A percentile compares a stretch with the other conserved stretches of the same genome.
phyloP scores from a whole-genome alignment of 352 stramenopile genomes.

The Phytophthora vignae region DNA sequence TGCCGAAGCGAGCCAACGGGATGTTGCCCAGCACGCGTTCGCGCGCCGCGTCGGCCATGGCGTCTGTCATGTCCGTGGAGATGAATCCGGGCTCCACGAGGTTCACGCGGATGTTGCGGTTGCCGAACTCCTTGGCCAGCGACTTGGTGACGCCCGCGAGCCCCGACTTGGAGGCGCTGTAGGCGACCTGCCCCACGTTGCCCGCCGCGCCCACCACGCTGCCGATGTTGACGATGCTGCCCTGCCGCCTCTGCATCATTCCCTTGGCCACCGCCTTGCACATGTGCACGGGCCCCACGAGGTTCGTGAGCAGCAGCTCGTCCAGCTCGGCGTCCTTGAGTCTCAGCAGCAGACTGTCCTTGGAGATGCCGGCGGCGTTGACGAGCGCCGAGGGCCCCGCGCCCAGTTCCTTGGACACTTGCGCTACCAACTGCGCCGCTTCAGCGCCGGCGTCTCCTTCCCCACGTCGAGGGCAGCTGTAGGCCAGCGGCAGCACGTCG shows the following conservation, averaged over 20 bases:
- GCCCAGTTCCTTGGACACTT: constrained; percentile 52
- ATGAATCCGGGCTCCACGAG: constrained; percentile 90
- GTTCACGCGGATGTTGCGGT: constrained; percentile 88
- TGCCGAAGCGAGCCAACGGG: constrained; percentile 67
- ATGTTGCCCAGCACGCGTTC: constrained; percentile 61
- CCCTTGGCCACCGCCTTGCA: constrained; percentile 75
- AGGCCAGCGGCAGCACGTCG: constrained; percentile 64
- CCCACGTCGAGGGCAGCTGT: constrained; percentile 53
- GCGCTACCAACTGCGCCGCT: constrained; percentile 48
- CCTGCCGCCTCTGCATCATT: constrained; percentile 80
- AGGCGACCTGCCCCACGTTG: constrained; percentile 83
- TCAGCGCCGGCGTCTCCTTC: constrained; percentile 29
- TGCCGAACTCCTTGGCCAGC: constrained; percentile 86
- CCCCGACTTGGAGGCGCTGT: constrained; percentile 85
- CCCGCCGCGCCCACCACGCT: constrained; percentile 81
- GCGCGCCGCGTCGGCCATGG: constrained; percentile 60
- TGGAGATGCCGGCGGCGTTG: constrained; percentile 76
- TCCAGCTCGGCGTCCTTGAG: constrained; percentile 71
- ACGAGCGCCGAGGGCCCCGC: constrained; percentile 63
- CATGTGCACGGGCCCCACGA: constrained; percentile 78
- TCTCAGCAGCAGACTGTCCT: constrained; percentile 77
- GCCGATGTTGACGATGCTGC: constrained; percentile 86
- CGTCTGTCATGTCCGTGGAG: constrained; percentile 80
- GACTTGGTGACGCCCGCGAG: constrained; percentile 80
- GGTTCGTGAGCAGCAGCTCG: constrained; percentile 76